A percentile compares a stretch with the other conserved stretches of the same genome.
These are phyloP conservation scores for Malassezia nana DNA, from an alignment of 1,284 basidiomycete species.

Conservation along the genomic window DNA sequence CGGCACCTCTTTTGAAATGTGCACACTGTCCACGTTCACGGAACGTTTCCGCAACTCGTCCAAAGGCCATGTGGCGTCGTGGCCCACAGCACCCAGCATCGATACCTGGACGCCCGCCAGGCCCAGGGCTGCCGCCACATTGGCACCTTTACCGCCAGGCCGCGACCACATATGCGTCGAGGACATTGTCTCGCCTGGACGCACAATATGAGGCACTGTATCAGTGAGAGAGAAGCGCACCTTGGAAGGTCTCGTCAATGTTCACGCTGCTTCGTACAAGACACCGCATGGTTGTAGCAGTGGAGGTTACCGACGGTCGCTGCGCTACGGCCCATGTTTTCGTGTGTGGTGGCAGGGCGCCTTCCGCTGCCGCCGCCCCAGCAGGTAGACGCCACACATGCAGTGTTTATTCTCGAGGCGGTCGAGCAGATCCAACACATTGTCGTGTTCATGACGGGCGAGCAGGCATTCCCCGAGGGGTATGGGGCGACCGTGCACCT, in stretches of 20 bases:
- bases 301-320: neutral
- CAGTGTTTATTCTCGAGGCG: conserved; percentile 36
- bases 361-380: conserved; percentile 34
- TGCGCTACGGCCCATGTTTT: conserved; percentile 31
- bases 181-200: conserved; percentile 40
- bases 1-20: conserved; percentile 23
- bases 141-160: conserved; percentile 45
- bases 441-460: conserved; percentile 43
- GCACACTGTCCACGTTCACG: conserved; percentile 25
- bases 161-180: conserved; percentile 29
- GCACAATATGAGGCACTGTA: conserved; percentile 35
- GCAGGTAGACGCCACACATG: conserved; percentile 44
- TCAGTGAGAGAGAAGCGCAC: conserved; percentile 1
- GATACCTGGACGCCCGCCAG: conserved; percentile 30
- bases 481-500: conserved; percentile 42
- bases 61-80: conserved; percentile 41
- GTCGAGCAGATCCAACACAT: conserved; percentile 35
- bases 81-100: conserved; percentile 35
- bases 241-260: conserved; percentile 43
- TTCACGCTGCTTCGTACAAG: conserved; percentile 45
- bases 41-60: conserved; percentile 29
- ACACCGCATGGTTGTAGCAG: conserved; percentile 11
- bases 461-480: conserved; percentile 39
- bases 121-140: conserved; percentile 36
- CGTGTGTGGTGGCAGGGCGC: conserved; percentile 39